Base-by-base conservation (phyloP, 768 basidiomycete species). In the Lyophyllum semitale region DNA sequence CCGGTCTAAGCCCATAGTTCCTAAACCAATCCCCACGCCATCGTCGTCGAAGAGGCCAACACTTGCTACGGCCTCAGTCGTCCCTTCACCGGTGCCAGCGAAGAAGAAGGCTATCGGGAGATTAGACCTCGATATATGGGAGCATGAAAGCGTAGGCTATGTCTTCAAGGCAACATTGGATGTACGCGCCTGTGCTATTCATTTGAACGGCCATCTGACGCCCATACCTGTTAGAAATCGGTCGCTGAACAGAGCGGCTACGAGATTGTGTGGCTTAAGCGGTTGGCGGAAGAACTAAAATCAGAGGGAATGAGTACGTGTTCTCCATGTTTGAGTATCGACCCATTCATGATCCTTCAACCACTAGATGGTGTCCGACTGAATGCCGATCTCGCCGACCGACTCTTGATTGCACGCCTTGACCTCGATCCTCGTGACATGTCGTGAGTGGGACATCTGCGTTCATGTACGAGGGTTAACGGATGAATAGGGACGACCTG, bases 201-300 rank as follows among this genome's bases (percentile, higher is more conserved):
- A 18, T 17, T 17, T 1, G 27, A 29, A 45, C 27, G n/a, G 22
- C 3, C n/a, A 11, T 17, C 25, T 45, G 27, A 45, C 44, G 17
- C 17, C 41, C 22, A 7, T n/a, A 6, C 29, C 9, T 23, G 26
- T 35, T 46, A 66, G 66, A 62, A 47, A 63, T 62, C 56, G n/a
- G 61, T 66, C 3, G 62, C 55, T 32, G 53, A 63, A 48, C 50
- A 71, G 59, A 86, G 76, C 51, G 79, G 80, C 37, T 89, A 87
- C 74, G 80, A 87, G 51, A 70, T 87, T 38, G 88, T 91, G 23
- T 96, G 92, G 92, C 81, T 98, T 57, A 95, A 95, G 72, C 69
- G 76, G 30, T 74, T 96, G 23, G 82, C 82, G 20, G 68, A 73
- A 7, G 95, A 98, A 62, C 67, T 96, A 23, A 72, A 72, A 33